These are phyloP conservation scores for Lotus japonicus DNA, from an alignment of 306 rosid genomes.

Conservation along the genomic window DNA sequence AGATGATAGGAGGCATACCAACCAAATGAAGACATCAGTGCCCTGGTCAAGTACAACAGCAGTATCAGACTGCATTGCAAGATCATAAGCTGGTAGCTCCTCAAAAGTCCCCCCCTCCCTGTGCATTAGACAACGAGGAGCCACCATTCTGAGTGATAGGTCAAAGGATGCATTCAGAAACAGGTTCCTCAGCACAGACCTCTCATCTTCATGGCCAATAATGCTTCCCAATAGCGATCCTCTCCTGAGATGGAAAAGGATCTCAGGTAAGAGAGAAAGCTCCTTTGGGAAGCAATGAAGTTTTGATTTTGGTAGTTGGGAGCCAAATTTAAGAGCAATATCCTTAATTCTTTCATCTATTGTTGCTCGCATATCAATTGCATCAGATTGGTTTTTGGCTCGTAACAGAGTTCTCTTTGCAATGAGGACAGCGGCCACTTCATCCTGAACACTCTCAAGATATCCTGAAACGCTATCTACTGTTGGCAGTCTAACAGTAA, in stretches of 20 bases:
- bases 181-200: constrained; percentile 76
- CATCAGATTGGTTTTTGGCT: constrained; percentile 59
- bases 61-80: constrained; percentile 92
- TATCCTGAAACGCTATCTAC: constrained; percentile 74
- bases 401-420: constrained; percentile 78
- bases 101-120: constrained; percentile 85
- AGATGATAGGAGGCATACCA: constrained; percentile 41
- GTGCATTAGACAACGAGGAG: constrained; percentile 95
- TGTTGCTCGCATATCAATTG: constrained; percentile 61
- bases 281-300: constrained; percentile 73
- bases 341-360: constrained; percentile 88
- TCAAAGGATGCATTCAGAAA: constrained; percentile 89
- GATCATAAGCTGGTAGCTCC: constrained; percentile 92
- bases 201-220: constrained; percentile 96
- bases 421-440: constrained; percentile 76
- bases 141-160: constrained; percentile 88
- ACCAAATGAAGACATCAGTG: constrained; percentile 91
- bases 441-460: constrained; percentile 84
- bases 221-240: constrained; percentile 88
- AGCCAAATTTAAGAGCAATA: constrained; percentile 67
- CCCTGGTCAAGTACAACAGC: constrained; percentile 93
- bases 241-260: constrained; percentile 80
- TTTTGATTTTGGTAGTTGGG: constrained; percentile 69
- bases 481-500: constrained; percentile 70
- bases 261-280: constrained; percentile 75